These are phyloP conservation scores for Teratosphaeria destructans DNA, from an alignment of 2,329 filamentous ascomycete species.

Conservation along the genomic window DNA sequence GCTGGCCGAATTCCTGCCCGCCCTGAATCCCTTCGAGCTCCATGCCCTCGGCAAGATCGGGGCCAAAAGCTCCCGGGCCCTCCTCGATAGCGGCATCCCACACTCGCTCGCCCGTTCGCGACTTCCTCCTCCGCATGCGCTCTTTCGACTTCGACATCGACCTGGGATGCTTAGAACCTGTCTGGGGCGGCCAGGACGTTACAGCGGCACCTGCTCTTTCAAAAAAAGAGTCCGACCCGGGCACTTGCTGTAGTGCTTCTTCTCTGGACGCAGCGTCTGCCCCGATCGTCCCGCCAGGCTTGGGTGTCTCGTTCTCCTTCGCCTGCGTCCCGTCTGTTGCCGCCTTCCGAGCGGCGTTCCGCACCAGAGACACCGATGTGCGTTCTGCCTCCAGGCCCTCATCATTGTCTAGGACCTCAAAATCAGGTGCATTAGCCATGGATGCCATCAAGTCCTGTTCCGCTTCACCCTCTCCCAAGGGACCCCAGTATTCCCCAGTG, in stretches of 20 bases:
- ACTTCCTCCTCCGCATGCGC: neutral
- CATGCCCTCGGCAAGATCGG: neutral
- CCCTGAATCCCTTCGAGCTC: neutral
- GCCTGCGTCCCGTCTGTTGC: neutral
- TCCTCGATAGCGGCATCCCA: neutral
- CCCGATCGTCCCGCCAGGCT: neutral
- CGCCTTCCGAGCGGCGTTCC: neutral
- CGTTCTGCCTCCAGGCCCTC: neutral
- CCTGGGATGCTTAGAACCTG: neutral
- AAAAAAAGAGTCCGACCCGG: neutral
- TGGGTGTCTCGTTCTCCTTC: neutral
- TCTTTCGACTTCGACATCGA: neutral
- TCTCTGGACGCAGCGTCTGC: too few species aligned
- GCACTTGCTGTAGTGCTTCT: too few species aligned
- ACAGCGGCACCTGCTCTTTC: neutral
- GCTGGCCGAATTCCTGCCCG: neutral
- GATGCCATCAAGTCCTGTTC: neutral
- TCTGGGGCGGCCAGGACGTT: neutral
- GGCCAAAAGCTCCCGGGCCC: neutral
- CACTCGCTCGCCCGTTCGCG: neutral
- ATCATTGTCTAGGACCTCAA: neutral
- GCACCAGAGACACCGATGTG: neutral
- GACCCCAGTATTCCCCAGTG: neutral
- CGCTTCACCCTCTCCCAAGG: neutral
- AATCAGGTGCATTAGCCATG: neutral